Conservation (phyloP, 805 yeast species). For the Myxozyma neotropica region DNA sequence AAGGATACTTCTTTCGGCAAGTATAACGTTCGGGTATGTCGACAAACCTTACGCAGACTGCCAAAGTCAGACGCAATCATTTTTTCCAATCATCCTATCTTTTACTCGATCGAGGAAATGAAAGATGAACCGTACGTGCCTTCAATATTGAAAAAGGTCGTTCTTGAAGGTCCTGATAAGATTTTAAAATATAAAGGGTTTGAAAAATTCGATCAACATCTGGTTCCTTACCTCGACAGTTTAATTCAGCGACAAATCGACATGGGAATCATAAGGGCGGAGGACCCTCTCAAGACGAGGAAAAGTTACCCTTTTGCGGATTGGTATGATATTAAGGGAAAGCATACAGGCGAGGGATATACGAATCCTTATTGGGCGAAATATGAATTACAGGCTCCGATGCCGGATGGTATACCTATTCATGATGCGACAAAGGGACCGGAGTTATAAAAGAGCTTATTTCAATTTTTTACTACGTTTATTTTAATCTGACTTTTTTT, state of each 20-base stretch:
- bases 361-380: slow-evolving; percentile 27
- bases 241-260: slow-evolving; percentile 62
- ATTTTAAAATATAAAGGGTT: slow-evolving; percentile 68
- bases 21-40: slow-evolving; percentile 69
- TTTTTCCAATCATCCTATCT: slow-evolving; percentile 76
- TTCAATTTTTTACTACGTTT: too few species aligned
- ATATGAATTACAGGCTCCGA: slow-evolving; percentile 4
- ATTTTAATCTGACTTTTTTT: not conserved
- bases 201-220: slow-evolving; percentile 59
- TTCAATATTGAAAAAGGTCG: slow-evolving; percentile 60
- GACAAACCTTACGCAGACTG: slow-evolving; percentile 69
- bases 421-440: slow-evolving; percentile 6
- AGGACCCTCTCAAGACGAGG: slow-evolving; percentile 59
- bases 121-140: slow-evolving; percentile 76
- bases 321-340: slow-evolving; percentile 32
- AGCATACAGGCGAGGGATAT: slow-evolving; percentile 29
- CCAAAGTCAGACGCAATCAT: slow-evolving; percentile 68
- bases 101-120: slow-evolving; percentile 73
- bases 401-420: slow-evolving; percentile 3
- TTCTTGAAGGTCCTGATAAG: slow-evolving; percentile 66
- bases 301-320: slow-evolving; percentile 50
- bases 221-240: slow-evolving; percentile 58
- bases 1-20: slow-evolving; percentile 52
- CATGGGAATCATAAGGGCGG: slow-evolving; percentile 55
- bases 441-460: not conserved